These are phyloP conservation scores for Heterobasidion irregulare DNA, from an alignment of 1,284 basidiomycete genomes.

Conservation along the genomic window DNA sequence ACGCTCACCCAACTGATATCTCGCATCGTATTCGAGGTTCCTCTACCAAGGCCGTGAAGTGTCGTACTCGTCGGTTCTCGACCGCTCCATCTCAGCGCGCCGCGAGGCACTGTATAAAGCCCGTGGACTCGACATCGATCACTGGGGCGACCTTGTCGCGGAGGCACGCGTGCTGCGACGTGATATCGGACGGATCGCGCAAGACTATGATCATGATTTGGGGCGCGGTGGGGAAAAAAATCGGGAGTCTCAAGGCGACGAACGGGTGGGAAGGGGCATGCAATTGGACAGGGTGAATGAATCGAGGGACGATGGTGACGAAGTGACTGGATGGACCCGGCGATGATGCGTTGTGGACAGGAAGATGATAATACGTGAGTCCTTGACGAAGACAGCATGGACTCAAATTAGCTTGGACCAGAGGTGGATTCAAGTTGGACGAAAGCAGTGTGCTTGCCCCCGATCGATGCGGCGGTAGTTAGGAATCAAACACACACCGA, in stretches of 20 bases:
- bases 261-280: neutral
- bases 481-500: too few relatives aligned
- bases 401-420: too few relatives aligned
- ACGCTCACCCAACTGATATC: neutral
- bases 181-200: slow-evolving; percentile 51
- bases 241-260: neutral
- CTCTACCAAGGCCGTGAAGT: slow-evolving; percentile 63
- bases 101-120: slow-evolving; percentile 48
- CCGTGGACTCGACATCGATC: slow-evolving; percentile 55
- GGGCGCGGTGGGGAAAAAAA: slow-evolving; percentile 14
- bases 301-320: neutral
- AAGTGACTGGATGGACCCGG: neutral
- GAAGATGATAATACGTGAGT: too few relatives aligned
- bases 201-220: slow-evolving; percentile 48
- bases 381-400: too few relatives aligned
- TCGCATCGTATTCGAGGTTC: slow-evolving; percentile 31
- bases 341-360: too few relatives aligned
- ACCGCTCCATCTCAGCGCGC: slow-evolving; percentile 45
- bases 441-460: too few relatives aligned
- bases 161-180: slow-evolving; percentile 41
- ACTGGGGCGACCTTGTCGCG: slow-evolving; percentile 45
- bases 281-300: neutral
- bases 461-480: too few relatives aligned
- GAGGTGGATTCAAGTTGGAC: too few relatives aligned
- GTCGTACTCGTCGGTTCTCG: slow-evolving; percentile 56